phyloP scores from a whole-genome alignment of 148 eudicot genomes.

The Spergularia bocconei region DNA sequence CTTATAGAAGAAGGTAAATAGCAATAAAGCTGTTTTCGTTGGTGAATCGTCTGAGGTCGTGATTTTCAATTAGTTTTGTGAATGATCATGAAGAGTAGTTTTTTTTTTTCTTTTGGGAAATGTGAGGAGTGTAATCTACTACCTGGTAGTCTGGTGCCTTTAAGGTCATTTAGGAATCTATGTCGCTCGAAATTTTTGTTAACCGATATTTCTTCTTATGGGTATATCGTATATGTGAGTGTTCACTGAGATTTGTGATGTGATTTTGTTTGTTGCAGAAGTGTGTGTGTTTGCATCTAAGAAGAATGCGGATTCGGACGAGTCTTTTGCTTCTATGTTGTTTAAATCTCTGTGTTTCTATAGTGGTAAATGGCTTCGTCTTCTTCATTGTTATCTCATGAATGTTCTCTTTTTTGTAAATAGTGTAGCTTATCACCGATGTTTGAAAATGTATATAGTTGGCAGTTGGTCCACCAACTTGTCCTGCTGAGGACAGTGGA shows the following conservation, averaged over 20 bases:
- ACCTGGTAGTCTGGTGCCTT: neutral
- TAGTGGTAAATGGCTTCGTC: conserved; percentile 45
- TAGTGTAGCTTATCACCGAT: conserved; percentile 4
- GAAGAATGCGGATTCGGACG: conserved; percentile 27
- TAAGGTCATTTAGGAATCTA: neutral
- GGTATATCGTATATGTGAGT: neutral
- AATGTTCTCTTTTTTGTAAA: neutral
- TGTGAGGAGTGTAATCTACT: neutral
- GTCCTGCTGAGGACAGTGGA: conserved; percentile 60
- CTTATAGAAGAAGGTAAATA: neutral
- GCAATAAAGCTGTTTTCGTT: neutral
- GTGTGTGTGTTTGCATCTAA: neutral
- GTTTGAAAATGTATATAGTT: conserved; percentile 37
- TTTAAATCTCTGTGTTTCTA: conserved; percentile 28
- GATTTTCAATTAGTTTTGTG: neutral
- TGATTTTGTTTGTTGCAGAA: conserved; percentile 18
- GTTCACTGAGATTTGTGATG: neutral
- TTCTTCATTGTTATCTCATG: neutral
- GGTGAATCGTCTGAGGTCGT: neutral
- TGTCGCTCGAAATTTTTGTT: neutral
- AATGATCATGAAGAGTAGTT: neutral
- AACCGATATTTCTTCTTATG: neutral
- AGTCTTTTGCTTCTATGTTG: conserved; percentile 38
- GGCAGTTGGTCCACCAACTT: conserved; percentile 68
- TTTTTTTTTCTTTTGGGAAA: neutral